Evolutionary conservation across 1,139 yeast genomes (phyloP).

Genomic region (Sugiyamaella pinicola): DNA sequence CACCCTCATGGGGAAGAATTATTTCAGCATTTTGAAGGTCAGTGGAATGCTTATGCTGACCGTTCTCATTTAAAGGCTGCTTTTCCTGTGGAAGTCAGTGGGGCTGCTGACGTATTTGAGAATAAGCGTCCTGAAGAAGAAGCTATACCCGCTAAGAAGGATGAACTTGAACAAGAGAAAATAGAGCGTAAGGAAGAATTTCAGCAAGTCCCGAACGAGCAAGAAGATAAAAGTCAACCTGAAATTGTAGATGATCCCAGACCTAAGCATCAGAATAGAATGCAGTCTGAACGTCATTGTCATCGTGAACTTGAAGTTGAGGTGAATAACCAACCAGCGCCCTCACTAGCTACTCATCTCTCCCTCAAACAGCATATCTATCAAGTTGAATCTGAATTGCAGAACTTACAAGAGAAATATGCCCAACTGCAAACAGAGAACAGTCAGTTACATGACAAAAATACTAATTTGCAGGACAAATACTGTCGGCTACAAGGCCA

Average conservation of each 20-base stretch:
- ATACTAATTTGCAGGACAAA: not conserved
- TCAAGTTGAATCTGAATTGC: no score
- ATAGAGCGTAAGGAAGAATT: not conserved
- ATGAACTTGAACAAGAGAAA: not conserved
- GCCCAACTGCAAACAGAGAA: not conserved
- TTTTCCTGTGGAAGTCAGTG: conserved; percentile 6
- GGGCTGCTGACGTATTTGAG: not conserved
- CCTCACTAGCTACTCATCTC: no score
- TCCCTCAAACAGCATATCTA: no score
- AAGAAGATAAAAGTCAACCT: no score
- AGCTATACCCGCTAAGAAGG: not conserved
- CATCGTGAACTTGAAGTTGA: no score
- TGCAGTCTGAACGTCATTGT: no score
- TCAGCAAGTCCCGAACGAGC: no score
- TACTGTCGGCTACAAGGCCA: not conserved
- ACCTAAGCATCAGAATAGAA: no score
- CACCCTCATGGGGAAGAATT: conserved; percentile 20
- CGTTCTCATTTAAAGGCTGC: conserved; percentile 3
- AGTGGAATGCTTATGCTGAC: conserved; percentile 11
- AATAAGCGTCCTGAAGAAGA: no score
- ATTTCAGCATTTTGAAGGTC: conserved; percentile 16
- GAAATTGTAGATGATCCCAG: no score
- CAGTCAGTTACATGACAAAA: not conserved
- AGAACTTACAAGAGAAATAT: not conserved
- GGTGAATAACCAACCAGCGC: not conserved